Base-by-base conservation (phyloP, 805 yeast species). In the Myxozyma neotropica region DNA sequence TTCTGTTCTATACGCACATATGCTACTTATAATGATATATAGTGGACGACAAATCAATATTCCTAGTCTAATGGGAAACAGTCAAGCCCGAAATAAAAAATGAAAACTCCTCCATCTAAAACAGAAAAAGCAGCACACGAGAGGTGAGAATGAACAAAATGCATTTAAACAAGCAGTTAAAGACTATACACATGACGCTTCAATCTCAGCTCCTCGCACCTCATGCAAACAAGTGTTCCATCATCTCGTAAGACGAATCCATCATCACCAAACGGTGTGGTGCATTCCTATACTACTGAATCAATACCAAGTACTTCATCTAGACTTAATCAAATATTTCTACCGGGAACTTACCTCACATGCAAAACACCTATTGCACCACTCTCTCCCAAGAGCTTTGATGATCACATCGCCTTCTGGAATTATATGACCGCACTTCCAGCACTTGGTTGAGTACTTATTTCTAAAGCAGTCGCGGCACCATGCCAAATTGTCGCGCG, bases 231-330 rank as follows among this genome's bases (percentile, higher is more conserved):
- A 35, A 72, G 62, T 13, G 63, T 65, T 15, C 74, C 74, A 58
- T 72, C 72, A 42, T 69, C 66, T 24, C 73, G 66, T 33, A 72
- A 56, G 54, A 72, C 58, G 64, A 72, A 71, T 56, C 72, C 72
- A 53, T 59, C 51, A 44, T 59, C 68, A 35, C 60, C 62, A 55
- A 71, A 67, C 42, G 68, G 70, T 19, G 53, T 44, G 50, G 67
- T 58, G 66, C 74, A 71, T 52, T 61, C 67, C 66, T 62, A 44
- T 44, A 62, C 66, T 62, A 27, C 31, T 53, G 27, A 35, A 49
- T 55, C 35, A 55, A 24, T 40, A n/a, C 33, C 7, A n/a, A n/a
- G n/a, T n/a, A n/a, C n/a, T n/a, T n/a, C n/a, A n/a, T n/a, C n/a
- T n/a, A n/a, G n/a, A n/a, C n/a, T n/a, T n/a, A n/a, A n/a, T n/a